Percentiles rank a stretch among this genome's conserved stretches.
These are phyloP conservation scores for Sugiyamaella japonica DNA, from an alignment of 1,139 yeast genomes.

Conservation along the genomic window DNA sequence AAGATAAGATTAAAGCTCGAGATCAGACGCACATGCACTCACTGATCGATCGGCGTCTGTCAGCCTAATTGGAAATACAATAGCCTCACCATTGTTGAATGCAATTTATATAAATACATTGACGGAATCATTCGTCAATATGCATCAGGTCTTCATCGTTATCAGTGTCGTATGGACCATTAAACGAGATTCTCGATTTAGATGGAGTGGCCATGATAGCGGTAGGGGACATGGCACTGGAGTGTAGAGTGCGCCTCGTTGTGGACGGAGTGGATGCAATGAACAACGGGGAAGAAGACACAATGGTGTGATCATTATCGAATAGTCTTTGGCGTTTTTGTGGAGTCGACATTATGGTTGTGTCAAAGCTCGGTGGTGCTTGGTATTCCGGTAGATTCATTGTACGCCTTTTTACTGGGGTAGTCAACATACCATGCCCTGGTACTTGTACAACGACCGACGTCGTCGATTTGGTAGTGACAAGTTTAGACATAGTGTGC, in stretches of 20 bases:
- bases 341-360: slow-evolving; percentile 13
- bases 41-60: too few relatives aligned
- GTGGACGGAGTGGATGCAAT: slow-evolving; percentile 12
- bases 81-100: too few relatives aligned
- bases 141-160: slow-evolving; percentile 11
- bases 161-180: slow-evolving; percentile 15
- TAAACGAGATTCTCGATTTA: neutral
- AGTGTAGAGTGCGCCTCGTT: slow-evolving; percentile 7
- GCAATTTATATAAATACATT: too few relatives aligned
- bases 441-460: slow-evolving; percentile 17
- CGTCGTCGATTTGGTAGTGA: slow-evolving; percentile 5
- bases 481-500: slow-evolving; percentile 11
- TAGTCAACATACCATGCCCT: slow-evolving; percentile 18
- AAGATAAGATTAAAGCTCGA: too few relatives aligned
- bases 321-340: slow-evolving; percentile 5
- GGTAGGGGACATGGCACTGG: slow-evolving; percentile 11
- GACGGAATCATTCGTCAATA: slow-evolving; percentile 3
- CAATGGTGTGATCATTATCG: slow-evolving; percentile 1
- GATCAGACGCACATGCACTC: too few relatives aligned
- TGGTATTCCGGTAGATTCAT: slow-evolving; percentile 15
- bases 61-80: too few relatives aligned
- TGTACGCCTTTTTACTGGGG: slow-evolving; percentile 21
- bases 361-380: slow-evolving; percentile 1
- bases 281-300: slow-evolving; percentile 12
- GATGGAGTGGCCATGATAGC: slow-evolving; percentile 12